These are phyloP conservation scores for Didymella exigua DNA, from an alignment of 2,329 filamentous ascomycete genomes.

Conservation along the genomic window DNA sequence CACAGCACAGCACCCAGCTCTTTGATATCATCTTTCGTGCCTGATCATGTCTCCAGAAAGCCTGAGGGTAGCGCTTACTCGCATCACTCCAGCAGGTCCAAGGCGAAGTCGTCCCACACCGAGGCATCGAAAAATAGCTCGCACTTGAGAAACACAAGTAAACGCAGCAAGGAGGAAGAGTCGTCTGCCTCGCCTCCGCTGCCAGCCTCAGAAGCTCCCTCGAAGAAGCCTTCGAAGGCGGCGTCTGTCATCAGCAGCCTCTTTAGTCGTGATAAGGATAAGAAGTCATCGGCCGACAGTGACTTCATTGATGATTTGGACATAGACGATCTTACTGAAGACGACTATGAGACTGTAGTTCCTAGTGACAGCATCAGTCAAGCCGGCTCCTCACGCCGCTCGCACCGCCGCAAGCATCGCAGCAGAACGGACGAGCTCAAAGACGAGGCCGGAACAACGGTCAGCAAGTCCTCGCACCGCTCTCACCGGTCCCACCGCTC, in stretches of 20 bases:
- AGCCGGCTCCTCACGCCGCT: slow-evolving; percentile 33
- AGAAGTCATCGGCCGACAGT: slow-evolving; percentile 36
- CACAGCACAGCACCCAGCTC: slow-evolving; percentile 40
- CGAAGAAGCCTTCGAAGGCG: slow-evolving; percentile 33
- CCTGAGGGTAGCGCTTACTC: slow-evolving; percentile 42
- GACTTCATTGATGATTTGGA: slow-evolving; percentile 47
- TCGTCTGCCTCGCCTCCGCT: slow-evolving; percentile 34
- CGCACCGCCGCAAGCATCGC: slow-evolving; percentile 40
- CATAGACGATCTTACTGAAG: slow-evolving; percentile 41
- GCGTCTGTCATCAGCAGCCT: slow-evolving; percentile 45
- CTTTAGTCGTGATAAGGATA: slow-evolving; percentile 41
- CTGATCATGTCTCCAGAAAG: slow-evolving; percentile 37
- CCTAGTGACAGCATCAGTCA: slow-evolving; percentile 57
- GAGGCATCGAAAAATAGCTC: slow-evolving; percentile 36
- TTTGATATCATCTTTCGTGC: slow-evolving; percentile 47
- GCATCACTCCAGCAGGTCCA: slow-evolving; percentile 43
- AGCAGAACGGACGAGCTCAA: slow-evolving; percentile 17
- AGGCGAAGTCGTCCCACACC: slow-evolving; percentile 39
- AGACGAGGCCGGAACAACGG: slow-evolving; percentile 25
- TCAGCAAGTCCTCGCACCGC: slow-evolving; percentile 40
- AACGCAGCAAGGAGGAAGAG: slow-evolving; percentile 28
- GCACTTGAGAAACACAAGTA: slow-evolving; percentile 32
- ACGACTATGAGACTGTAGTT: slow-evolving; percentile 53
- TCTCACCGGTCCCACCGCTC: slow-evolving; percentile 31
- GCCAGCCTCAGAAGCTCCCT: slow-evolving; percentile 27